These are phyloP conservation scores for Solanum chaucha DNA, from an alignment of 257 asterid species.

Conservation along the genomic window DNA sequence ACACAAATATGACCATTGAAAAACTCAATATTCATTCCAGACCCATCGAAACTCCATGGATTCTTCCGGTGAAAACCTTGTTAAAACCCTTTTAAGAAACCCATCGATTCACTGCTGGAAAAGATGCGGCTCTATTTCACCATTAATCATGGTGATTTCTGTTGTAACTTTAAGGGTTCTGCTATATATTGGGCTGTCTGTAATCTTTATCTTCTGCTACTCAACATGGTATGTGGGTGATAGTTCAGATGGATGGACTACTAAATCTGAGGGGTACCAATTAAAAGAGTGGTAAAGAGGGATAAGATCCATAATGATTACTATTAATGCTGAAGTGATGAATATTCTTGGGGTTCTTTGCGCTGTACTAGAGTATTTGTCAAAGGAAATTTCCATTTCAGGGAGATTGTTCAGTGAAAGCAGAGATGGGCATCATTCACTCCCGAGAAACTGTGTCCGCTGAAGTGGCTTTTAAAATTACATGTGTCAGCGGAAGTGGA, in stretches of 20 bases:
- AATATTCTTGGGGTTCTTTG: background rate
- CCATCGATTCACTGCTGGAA: background rate
- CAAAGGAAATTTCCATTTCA: background rate
- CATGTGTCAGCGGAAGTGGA: background rate
- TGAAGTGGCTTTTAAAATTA: background rate
- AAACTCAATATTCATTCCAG: background rate
- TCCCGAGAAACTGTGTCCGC: background rate
- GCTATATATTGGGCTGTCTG: background rate
- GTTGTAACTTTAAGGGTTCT: background rate
- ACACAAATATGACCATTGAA: background rate
- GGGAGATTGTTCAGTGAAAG: background rate
- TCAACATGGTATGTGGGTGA: constrained; percentile 6
- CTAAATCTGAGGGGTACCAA: background rate
- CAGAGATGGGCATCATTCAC: background rate
- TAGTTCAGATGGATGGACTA: background rate
- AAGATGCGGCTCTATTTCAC: background rate
- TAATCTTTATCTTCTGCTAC: background rate
- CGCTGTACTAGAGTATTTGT: background rate
- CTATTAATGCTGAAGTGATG: background rate
- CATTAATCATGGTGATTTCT: background rate
- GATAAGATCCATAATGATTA: background rate
- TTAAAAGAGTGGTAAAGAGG: background rate
- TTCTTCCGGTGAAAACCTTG: background rate
- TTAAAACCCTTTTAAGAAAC: background rate
- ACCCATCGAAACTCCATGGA: background rate